These are phyloP conservation scores for Eutrema salsugineum DNA, from an alignment of 441 rosid genomes.

Conservation along the genomic window DNA sequence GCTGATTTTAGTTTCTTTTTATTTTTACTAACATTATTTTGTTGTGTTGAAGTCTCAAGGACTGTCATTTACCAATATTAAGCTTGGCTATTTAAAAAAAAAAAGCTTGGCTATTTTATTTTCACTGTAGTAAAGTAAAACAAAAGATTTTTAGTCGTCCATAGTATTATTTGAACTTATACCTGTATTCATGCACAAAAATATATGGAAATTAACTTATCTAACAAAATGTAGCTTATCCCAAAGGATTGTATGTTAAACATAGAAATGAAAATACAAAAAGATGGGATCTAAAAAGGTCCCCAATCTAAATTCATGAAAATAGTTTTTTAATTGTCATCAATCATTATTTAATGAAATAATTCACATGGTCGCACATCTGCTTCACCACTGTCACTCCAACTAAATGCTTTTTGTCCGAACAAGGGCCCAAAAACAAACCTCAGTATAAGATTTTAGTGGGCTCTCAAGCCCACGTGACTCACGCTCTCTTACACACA, in stretches of 20 bases:
- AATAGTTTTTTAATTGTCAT: neutral
- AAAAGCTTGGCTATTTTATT: too few species aligned
- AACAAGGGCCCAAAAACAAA: neutral
- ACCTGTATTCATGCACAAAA: neutral
- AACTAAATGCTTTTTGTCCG: too few species aligned
- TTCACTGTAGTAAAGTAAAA: too few species aligned
- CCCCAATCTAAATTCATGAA: neutral
- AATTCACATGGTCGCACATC: too few species aligned
- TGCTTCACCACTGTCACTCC: too few species aligned
- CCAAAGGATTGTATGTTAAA: neutral
- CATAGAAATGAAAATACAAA: neutral
- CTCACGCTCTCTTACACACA: neutral
- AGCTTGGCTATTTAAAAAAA: neutral
- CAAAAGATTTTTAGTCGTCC: too few species aligned
- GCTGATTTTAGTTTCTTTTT: neutral
- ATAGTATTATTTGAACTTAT: too few species aligned
- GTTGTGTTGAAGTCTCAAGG: neutral
- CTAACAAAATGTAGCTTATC: neutral
- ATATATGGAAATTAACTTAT: neutral
- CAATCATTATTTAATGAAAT: neutral
- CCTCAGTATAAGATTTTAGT: neutral
- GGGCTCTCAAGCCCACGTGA: constrained; percentile 8
- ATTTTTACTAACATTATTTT: neutral
- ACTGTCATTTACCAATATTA: neutral
- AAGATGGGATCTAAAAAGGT: neutral